phyloP scores from a whole-genome alignment of 2,329 filamentous ascomycete genomes.

The Aspergillus thermomutatus region DNA sequence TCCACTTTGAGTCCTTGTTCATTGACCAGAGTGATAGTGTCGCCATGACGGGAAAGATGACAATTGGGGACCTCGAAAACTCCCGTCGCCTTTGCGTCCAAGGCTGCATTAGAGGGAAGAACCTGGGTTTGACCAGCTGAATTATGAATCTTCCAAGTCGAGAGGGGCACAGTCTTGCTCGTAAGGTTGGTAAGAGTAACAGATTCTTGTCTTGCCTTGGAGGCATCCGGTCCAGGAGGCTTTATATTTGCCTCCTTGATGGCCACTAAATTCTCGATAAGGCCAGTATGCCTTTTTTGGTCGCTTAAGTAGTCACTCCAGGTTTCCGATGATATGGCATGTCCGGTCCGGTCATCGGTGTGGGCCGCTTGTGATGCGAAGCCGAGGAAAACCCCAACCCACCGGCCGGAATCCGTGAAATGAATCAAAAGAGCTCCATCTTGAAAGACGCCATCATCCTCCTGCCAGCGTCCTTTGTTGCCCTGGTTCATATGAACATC shows the following conservation, averaged over 20 bases:
- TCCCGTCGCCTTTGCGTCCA: neutral
- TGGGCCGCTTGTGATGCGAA: constrained; percentile 19
- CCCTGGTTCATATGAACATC: constrained; percentile 24
- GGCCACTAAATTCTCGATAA: constrained; percentile 1
- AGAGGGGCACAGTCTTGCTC: neutral
- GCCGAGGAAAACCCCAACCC: constrained; percentile 18
- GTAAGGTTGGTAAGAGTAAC: constrained; percentile 3
- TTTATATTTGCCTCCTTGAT: constrained; percentile 2
- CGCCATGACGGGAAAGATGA: neutral
- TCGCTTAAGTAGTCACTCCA: constrained; percentile 4
- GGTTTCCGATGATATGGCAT: constrained; percentile 1
- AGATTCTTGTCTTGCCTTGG: neutral
- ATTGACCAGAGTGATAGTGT: constrained; percentile 3
- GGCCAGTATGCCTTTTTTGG: neutral
- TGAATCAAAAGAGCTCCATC: constrained; percentile 18
- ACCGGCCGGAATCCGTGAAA: constrained; percentile 6
- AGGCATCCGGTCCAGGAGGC: neutral
- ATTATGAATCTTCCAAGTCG: constrained; percentile 1
- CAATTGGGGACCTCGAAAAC: constrained; percentile 1
- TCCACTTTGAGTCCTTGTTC: constrained; percentile 2
- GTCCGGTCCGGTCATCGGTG: constrained; percentile 3
- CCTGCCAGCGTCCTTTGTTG: constrained; percentile 3
- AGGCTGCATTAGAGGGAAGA: neutral
- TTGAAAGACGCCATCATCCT: constrained; percentile 15
- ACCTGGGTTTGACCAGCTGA: neutral